Evolutionary conservation across 140 eudicot species (phyloP), one percentile per base, ranked within the genome.

Genomic region (Erigeron philadelphicus): DNA sequence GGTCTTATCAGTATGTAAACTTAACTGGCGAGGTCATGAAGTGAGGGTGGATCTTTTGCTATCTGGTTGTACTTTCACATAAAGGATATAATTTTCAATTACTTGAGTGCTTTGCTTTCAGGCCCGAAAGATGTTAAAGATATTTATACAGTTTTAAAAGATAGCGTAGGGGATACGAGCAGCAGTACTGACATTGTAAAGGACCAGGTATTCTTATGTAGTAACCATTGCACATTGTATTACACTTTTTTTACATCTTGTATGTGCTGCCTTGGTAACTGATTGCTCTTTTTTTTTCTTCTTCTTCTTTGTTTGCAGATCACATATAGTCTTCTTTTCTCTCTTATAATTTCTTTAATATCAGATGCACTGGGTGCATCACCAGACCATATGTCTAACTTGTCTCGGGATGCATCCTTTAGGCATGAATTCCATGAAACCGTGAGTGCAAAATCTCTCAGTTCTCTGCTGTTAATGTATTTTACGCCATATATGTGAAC

Each of bases 291-390:
- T 60, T 60, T 19, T 46, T 13, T 47, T 65, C 38, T 31, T 31
- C 38, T 31, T 31, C 38, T 31, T 31, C 38, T 19, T 46, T 16
- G 43, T 65, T 72, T 84, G 90, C 93, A 92, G 98, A 87, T 92
- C 63, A 60, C 85, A 12, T 89, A 77, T 53, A 87, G 95, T 75
- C 79, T 86, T 59, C 95, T 92, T 7, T 92, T 88, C 68, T 84
- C 98, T 72, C 77, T 92, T 64, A 80, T 89, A 71, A 89, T 92
- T 68, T 86, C 93, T 71, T 75, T 92, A 59, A 76, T 85, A 75
- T 92, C 98, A 40, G 98, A 92, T 83, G 96, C 95, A 12, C 78
- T 92, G 76, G 86, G 96, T 72, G 75, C 93, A 58, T 79, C 79
- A 41, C 85, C 93, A 21, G 95, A 88, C 54, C 83, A 81, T 64